phyloP scores from a whole-genome alignment of 371 early-diverging fungal species.

The Mortierella sp. region DNA sequence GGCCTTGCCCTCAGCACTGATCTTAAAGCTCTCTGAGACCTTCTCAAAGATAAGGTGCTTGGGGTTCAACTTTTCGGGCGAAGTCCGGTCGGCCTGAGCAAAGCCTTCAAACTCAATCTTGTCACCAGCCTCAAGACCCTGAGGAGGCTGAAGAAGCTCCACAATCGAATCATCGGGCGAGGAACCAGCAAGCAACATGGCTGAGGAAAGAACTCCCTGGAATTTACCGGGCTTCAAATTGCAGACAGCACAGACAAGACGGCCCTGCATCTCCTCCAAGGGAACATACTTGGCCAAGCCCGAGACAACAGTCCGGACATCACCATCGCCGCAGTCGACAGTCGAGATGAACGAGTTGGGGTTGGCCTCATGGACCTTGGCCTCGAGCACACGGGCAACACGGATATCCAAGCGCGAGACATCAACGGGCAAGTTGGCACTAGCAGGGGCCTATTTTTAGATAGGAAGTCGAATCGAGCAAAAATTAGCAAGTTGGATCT shows the following conservation, averaged over 20 bases:
- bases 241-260: slow-evolving; percentile 61
- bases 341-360: slow-evolving; percentile 62
- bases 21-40: slow-evolving; percentile 56
- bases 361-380: slow-evolving; percentile 56
- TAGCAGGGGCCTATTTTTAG: slow-evolving; percentile 46
- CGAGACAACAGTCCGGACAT: slow-evolving; percentile 79
- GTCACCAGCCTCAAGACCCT: slow-evolving; percentile 57
- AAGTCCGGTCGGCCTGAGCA: slow-evolving; percentile 43
- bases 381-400: slow-evolving; percentile 62
- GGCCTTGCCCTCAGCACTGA: slow-evolving; percentile 57
- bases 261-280: slow-evolving; percentile 57
- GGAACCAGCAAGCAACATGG: slow-evolving; percentile 68
- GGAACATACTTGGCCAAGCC: slow-evolving; percentile 76
- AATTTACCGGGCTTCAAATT: slow-evolving; percentile 70
- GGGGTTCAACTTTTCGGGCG: slow-evolving; percentile 63
- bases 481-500: neutral
- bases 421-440: slow-evolving; percentile 36
- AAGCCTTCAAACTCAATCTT: slow-evolving; percentile 56
- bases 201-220: slow-evolving; percentile 66
- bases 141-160: slow-evolving; percentile 58
- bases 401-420: slow-evolving; percentile 58
- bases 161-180: slow-evolving; percentile 42
- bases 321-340: slow-evolving; percentile 63
- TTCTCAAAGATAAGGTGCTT: slow-evolving; percentile 67
- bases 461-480: slow-evolving; percentile 2